These are phyloP conservation scores for Akanthomyces lecanii DNA, from an alignment of 2,329 filamentous ascomycete species.

Conservation along the genomic window DNA sequence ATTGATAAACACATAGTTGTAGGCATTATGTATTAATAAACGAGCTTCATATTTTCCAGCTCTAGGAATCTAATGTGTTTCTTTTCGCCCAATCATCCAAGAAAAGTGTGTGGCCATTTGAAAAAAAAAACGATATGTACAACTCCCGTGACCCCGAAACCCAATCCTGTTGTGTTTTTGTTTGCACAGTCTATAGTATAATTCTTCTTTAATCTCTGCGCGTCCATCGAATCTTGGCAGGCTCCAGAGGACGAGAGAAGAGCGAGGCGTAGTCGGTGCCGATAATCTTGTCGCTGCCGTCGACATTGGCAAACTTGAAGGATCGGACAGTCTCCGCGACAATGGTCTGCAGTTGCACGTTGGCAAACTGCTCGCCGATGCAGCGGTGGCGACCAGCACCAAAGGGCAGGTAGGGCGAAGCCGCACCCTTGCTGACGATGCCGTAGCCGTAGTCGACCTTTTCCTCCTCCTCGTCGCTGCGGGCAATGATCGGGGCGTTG, in stretches of 20 bases:
- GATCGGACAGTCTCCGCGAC: constrained; percentile 68
- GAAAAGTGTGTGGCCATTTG: not conserved
- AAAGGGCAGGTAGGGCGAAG: constrained; percentile 89
- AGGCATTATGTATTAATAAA: constrained; percentile 7
- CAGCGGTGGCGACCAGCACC: constrained; percentile 89
- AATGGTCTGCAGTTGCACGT: constrained; percentile 86
- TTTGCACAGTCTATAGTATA: constrained; percentile 4
- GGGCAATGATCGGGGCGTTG: constrained; percentile 45
- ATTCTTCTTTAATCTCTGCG: constrained; percentile 44
- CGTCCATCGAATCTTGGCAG: constrained; percentile 73
- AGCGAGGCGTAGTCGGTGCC: constrained; percentile 66
- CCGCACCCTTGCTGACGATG: constrained; percentile 83
- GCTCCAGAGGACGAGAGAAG: constrained; percentile 69
- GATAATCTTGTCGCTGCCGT: constrained; percentile 65
- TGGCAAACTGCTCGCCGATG: constrained; percentile 96
- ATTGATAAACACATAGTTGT: not conserved
- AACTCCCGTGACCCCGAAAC: not conserved
- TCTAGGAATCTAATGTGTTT: not conserved
- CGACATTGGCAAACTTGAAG: constrained; percentile 74
- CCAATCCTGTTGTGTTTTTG: not conserved
- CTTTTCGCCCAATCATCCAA: not conserved
- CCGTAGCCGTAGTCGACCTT: constrained; percentile 94
- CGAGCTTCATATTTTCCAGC: constrained; percentile 1
- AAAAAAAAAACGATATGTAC: not conserved
- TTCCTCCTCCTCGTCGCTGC: constrained; percentile 58